Base-by-base conservation (phyloP, 2,329 filamentous ascomycete genomes). In the Alternaria atra region DNA sequence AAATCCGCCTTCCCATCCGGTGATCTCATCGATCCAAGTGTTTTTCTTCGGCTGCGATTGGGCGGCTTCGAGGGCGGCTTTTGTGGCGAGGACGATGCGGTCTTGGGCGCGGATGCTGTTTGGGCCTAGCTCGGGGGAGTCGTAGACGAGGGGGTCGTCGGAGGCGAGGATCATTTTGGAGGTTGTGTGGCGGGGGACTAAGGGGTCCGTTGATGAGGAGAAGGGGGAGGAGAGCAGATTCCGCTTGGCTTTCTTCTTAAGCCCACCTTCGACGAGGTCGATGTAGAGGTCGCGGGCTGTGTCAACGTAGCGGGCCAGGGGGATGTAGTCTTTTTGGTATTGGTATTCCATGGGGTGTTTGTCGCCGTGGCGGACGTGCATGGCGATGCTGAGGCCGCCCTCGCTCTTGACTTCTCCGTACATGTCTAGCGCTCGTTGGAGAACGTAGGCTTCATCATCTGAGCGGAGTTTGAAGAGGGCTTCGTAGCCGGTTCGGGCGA, bases 1-100 rank as follows among this genome's bases (percentile, higher is more conserved):
- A 82, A 96, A 97, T 1, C 93, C 93, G 17, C 93, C 92, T 76
- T 96, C 92, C 92, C 92, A 96, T 30, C 92, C 93, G 40, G 92
- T 89, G 1, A 89, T 86, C 73, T 93, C 90, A 60, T 93, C 91
- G 35, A 91, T 85, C 74, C 91, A 92, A 68, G 78, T 59, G 73
- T 79, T 65, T 77, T 77, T 70, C 82, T 67, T 67, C 64, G 68
- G 68, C 23, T 67, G 65, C 2, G 52, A 25, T 34, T 63, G 56
- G 4, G 77, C 76, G 20, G 76, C 73, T 64, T 82, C 79, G 50
- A 86, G 78, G n/a, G 79, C 75, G 10, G 76, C 72, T 73, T 91
- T 91, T 52, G 87, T 88, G 8, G 91, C 91, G 6, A 96, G 85
- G 23, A 89, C 87, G 74, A 96, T 94, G 60, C 88, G 87, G 70